These are phyloP conservation scores for Microascus cirrosus DNA, from an alignment of 2,329 filamentous ascomycete species.

Conservation along the genomic window DNA sequence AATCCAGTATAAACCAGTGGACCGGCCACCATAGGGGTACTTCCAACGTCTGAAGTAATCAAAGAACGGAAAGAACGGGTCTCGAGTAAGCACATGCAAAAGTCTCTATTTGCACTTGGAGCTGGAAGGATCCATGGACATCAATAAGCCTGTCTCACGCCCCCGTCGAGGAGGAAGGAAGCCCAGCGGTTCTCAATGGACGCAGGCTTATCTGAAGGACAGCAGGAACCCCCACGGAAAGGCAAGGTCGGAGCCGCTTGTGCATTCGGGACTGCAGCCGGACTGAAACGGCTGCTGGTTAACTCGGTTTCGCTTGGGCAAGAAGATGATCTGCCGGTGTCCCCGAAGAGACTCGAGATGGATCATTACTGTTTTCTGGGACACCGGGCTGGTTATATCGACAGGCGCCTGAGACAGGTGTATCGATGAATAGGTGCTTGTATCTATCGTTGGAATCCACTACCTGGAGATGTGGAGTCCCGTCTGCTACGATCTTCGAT, in stretches of 20 bases:
- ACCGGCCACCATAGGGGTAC: not conserved
- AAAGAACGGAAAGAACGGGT: not conserved
- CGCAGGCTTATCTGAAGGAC: not conserved
- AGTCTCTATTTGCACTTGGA: not conserved
- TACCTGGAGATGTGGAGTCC: no score
- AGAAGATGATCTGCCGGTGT: not conserved
- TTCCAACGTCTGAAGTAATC: not conserved
- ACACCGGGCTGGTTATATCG: no score
- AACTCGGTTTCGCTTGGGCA: not conserved
- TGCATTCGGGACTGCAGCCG: not conserved
- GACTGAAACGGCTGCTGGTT: not conserved
- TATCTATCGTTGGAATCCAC: no score
- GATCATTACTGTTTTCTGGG: not conserved
- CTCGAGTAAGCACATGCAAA: not conserved
- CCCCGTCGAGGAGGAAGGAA: not conserved
- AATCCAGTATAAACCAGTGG: not conserved
- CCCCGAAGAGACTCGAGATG: not conserved
- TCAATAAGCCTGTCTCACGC: not conserved
- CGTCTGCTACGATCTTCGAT: no score
- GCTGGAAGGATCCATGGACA: not conserved
- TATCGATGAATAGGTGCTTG: no score
- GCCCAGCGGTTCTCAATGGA: not conserved
- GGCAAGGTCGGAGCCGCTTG: not conserved
- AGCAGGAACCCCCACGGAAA: not conserved
- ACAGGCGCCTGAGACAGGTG: no score